Evolutionary conservation across 2,329 filamentous ascomycete genomes (phyloP), one percentile per base, ranked within the genome.

Genomic region (Xylogone sp.): DNA sequence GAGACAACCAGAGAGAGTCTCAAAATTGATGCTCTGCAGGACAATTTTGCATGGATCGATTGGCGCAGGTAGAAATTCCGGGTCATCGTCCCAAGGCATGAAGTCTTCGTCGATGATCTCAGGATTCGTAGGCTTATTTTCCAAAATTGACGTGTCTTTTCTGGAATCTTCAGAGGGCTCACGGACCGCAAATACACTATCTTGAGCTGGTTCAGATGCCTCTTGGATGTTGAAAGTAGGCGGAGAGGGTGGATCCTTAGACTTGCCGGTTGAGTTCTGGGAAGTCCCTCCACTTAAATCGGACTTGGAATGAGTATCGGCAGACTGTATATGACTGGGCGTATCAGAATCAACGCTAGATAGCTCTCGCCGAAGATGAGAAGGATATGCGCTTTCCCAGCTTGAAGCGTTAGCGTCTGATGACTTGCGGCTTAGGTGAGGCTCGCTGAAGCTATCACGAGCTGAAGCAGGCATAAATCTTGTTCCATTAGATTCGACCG

Each of bases 1-100:
- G 21, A 85, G 69, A 1, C 79, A 75, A 0, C 80, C 83, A 1
- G 74, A 76, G 45, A 71, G 74, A 5, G 73, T 72, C 60, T 86
- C 82, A 51, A 82, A 84, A 4, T 73, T 69, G 1, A 86, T 69
- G 0, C 79, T 75, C 3, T 79, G 74, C 12, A 72, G 68, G 7
- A 86, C 66, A 8, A 84, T 69, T 0, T 72, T 68, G 48, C 80
- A 78, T 0, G 83, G 82, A 45, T 84, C 72, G 1, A 86, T 72
- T 0, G 81, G 77, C 1, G 70, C 62, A 53, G 80, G 73, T 0
- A 81, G 76, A 51, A 82, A 84, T 0, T 72, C 65, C 1, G 78
- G 77, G 53, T 86, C 83, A 19, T 77, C 69, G 0, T 72, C 68
- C 80, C 82, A 84, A 0, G 77, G 77, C 5, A 84, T 69, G 54